Evolutionary conservation across 2,329 filamentous ascomycete species (phyloP), one percentile per base, ranked within the genome.

Genomic region (Alternaria angustiovoidea): DNA sequence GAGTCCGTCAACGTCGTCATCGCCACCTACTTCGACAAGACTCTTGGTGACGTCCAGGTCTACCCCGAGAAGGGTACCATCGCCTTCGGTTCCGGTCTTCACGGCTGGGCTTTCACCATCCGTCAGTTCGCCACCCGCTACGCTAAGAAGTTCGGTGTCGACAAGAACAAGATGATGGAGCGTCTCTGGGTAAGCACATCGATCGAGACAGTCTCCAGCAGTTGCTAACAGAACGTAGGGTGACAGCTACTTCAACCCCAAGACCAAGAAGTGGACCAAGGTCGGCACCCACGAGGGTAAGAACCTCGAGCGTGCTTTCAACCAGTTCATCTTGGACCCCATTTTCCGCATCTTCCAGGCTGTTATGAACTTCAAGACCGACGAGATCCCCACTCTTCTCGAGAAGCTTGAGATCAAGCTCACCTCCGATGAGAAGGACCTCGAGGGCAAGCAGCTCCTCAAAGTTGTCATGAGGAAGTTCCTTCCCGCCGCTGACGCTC

Each of bases 1-100:
- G 95, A 99, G 90, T 98, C 94, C 79, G 95, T 99, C 82, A 99
- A 99, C 88, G 95, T 99, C 86, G 93, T 98, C 83, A 98, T 99
- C 85, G 92, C 95, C 79, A 99, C 94, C 81, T 99, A 99, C 89
- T 91, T 92, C 80, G 95, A 99, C 89, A 96, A 97, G 87, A 81
- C 87, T 68, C 92, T 98, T 65, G 95, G 94, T 89, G 95, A 99
- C 82, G 91, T 96, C 83, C 94, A 98, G 88, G 94, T 99, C 80
- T 96, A 96, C 87, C 95, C 95, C 75, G 91, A 98, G 83, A 92
- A 92, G 85, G 95, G 95, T 81, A 99, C 94, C 81, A 91, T 99
- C 78, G 94, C 94, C 77, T 99, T 99, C 87, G 95, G 94, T 85
- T 98, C 95, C 83, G 95, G 94, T 91, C 94, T 98, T 69, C 95